A percentile compares a stretch with the other conserved stretches of the same genome.
Evolutionary conservation across 495 filamentous ascomycete species (phyloP).

Genomic region (Daldinia childiae): DNA sequence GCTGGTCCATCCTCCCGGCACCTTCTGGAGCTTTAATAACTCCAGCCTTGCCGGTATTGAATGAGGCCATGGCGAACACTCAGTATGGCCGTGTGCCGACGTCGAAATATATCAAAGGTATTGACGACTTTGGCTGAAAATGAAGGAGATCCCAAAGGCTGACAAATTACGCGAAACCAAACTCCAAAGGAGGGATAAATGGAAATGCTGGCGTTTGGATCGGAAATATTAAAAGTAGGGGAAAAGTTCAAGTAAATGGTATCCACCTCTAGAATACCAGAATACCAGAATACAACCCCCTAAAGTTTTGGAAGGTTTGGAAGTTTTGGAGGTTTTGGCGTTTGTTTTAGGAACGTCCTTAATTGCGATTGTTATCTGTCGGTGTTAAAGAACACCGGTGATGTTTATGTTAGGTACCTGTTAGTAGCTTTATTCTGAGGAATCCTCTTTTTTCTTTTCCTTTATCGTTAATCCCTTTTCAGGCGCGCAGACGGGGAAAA

Average conservation of each 20-base stretch:
- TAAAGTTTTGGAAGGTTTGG: background rate
- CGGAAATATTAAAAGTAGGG: constrained; percentile 25
- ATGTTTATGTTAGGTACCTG: constrained; percentile 9
- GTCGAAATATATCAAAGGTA: constrained; percentile 8
- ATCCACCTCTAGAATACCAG: constrained; percentile 27
- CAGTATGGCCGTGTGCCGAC: constrained; percentile 9
- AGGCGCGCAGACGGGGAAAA: constrained; percentile 20
- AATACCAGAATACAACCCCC: constrained; percentile 21
- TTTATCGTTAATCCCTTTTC: constrained; percentile 15
- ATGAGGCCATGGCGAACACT: constrained; percentile 50
- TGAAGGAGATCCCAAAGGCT: background rate
- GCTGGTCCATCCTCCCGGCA: constrained; percentile 52
- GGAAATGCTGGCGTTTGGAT: constrained; percentile 24
- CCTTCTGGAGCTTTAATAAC: constrained; percentile 57
- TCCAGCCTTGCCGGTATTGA: constrained; percentile 59
- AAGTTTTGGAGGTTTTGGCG: constrained; percentile 20
- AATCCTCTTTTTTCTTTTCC: constrained; percentile 11
- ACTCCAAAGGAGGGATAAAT: constrained; percentile 15
- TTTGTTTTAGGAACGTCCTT: constrained; percentile 18
- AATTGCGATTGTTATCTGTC: constrained; percentile 16
- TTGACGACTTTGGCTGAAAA: background rate
- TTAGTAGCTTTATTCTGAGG: constrained; percentile 5
- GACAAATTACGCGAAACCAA: constrained; percentile 23
- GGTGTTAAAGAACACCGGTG: constrained; percentile 21
- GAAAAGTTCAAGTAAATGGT: constrained; percentile 25